Conservation (phyloP, 1,284 basidiomycete species). For the Afroboletus lepidellus region DNA sequence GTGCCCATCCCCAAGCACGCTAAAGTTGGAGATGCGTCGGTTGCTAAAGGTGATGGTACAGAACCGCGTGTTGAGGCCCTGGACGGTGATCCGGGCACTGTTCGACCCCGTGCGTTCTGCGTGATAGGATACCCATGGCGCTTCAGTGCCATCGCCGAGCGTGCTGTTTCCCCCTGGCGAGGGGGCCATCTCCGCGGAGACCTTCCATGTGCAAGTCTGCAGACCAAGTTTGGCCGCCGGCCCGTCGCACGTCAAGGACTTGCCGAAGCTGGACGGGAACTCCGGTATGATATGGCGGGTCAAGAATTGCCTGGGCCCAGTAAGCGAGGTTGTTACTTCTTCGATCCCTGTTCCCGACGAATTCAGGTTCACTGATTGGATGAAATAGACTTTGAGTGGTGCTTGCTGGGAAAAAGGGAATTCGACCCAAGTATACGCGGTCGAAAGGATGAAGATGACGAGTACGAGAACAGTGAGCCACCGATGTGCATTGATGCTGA, state of each 20-base stretch:
- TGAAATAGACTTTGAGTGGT: constrained; percentile 70
- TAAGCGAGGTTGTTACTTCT: constrained; percentile 41
- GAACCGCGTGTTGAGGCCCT: constrained; percentile 58
- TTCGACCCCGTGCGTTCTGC: constrained; percentile 38
- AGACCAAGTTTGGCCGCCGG: constrained; percentile 23
- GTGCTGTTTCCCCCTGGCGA: constrained; percentile 27
- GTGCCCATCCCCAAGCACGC: constrained; percentile 35
- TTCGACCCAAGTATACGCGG: constrained; percentile 44
- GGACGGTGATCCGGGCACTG: constrained; percentile 46
- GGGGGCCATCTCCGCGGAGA: constrained; percentile 33
- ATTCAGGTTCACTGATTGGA: constrained; percentile 53
- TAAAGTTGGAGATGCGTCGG: constrained; percentile 42
- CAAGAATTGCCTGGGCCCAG: constrained; percentile 47
- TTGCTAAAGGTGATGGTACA: constrained; percentile 63
- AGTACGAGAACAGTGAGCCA: constrained; percentile 43
- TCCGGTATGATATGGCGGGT: constrained; percentile 43
- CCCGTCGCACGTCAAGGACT: constrained; percentile 20
- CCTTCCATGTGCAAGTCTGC: constrained; percentile 40
- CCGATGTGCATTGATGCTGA: constrained; percentile 54
- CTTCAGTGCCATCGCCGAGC: neutral
- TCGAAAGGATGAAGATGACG: constrained; percentile 44
- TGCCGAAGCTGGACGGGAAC: constrained; percentile 52
- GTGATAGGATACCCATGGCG: constrained; percentile 36
- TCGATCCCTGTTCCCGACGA: constrained; percentile 20
- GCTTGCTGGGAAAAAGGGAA: constrained; percentile 62